Conservation (phyloP, 352 stramenopile species). For the Phytopythium montanum region DNA sequence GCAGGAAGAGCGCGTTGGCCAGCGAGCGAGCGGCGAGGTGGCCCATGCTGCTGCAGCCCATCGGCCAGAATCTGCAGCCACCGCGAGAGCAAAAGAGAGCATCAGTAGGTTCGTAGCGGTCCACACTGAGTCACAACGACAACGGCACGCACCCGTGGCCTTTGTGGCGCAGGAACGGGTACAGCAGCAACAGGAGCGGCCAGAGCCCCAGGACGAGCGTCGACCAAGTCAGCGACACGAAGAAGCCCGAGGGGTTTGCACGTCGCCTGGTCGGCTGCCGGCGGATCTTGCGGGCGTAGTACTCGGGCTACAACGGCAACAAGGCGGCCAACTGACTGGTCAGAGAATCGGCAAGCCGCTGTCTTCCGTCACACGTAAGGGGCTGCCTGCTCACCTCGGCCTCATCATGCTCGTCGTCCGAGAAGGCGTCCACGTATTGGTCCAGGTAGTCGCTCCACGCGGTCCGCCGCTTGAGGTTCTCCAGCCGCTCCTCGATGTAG, state of each 20-base stretch:
- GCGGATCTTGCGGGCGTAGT: slow-evolving; percentile 1
- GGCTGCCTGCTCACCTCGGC: slow-evolving; percentile 10
- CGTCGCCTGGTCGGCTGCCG: background rate
- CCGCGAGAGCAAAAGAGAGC: slow-evolving; percentile 2
- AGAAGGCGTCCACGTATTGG: slow-evolving; percentile 61
- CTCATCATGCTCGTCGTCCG: slow-evolving; percentile 36
- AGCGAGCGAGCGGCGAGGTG: slow-evolving; percentile 42
- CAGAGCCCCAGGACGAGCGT: slow-evolving; percentile 37
- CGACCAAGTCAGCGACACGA: slow-evolving; percentile 56
- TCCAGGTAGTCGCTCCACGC: slow-evolving; percentile 63
- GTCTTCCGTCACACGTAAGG: background rate
- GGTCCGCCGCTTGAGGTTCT: slow-evolving; percentile 81
- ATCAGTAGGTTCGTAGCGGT: background rate
- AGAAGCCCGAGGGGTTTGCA: slow-evolving; percentile 24
- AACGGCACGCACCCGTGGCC: slow-evolving; percentile 34
- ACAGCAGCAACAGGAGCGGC: slow-evolving; percentile 57
- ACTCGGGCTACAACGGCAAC: background rate
- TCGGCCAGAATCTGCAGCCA: slow-evolving; percentile 56
- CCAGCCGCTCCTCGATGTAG: slow-evolving; percentile 80
- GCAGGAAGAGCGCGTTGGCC: slow-evolving; percentile 40
- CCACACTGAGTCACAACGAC: background rate
- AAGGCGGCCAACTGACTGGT: background rate
- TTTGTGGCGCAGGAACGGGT: slow-evolving; percentile 51
- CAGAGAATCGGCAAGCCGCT: background rate
- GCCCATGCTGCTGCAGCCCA: slow-evolving; percentile 52